Evolutionary conservation across 805 yeast genomes (phyloP), one percentile per base, ranked within the genome.

Genomic region (Candida nanaspora): DNA sequence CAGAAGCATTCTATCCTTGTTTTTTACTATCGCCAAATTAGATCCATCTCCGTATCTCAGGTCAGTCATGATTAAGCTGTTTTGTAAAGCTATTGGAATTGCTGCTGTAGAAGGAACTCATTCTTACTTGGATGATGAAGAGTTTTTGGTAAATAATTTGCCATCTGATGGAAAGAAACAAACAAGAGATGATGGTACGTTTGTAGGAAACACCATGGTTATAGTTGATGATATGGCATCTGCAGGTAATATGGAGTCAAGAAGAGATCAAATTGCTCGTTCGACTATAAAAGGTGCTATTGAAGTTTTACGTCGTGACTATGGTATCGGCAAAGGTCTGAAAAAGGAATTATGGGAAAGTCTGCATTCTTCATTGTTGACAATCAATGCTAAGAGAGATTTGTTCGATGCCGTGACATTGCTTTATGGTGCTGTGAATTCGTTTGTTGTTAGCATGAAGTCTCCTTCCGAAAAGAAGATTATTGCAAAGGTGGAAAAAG

Each of bases 381-480:
- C 83, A 11, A 61, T 86, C 2, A 62, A 73, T 33, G 80, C 79
- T 27, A 76, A 80, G 47, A 69, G 89, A 42, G 59, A 70, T 28
- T 52, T 91, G 8, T 80, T 84, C 48, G 83, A 78, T 43, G 52
- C 86, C 3, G 68, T 85, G 39, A 76, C 78, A 33, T 72, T 91
- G 8, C 60, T 91, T 22, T 85, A 77, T 50, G 72, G 72, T 31
- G 75, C 88, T 6, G 61, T 65, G 25, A 80, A 83, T 46, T 68
- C 76, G 2, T 70, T 80, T 35, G 53, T 73, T n/a, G 87, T 87
- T 2, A 71, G 64, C 3, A 62, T 88, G 19, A 72, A 78, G 6
- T 62, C 79, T 13, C 96, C 96, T 3, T 71, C 79, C 48, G 78
- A 78, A 39, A 80, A 76, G 54, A 77, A 76, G 47, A 65, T 93